These are phyloP conservation scores for Linnemannia elongata DNA, from an alignment of 192 early-diverging fungal genomes.

Conservation along the genomic window DNA sequence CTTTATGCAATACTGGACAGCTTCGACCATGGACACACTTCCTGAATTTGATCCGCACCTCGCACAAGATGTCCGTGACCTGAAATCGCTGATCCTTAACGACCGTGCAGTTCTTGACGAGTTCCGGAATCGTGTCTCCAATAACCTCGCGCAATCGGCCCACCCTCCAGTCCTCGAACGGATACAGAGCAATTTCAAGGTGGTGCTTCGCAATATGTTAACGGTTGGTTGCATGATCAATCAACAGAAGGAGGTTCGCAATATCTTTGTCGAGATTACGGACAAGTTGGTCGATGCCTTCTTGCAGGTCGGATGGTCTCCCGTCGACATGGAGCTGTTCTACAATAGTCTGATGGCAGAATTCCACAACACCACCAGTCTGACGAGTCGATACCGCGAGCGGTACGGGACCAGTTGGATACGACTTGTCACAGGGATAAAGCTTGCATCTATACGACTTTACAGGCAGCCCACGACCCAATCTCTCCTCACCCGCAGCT, in stretches of 20 bases:
- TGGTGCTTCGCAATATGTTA: slow-evolving; percentile 49
- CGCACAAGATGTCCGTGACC: slow-evolving; percentile 49
- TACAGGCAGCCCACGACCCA: slow-evolving; percentile 43
- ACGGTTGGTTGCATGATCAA: slow-evolving; percentile 51
- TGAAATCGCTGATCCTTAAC: slow-evolving; percentile 41
- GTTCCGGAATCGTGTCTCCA: slow-evolving; percentile 48
- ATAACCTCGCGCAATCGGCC: slow-evolving; percentile 31
- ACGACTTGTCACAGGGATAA: slow-evolving; percentile 49
- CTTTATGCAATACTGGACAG: slow-evolving; percentile 55
- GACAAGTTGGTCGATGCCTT: slow-evolving; percentile 55
- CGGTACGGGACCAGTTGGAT: slow-evolving; percentile 50
- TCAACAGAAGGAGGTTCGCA: slow-evolving; percentile 54
- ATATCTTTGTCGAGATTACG: slow-evolving; percentile 44
- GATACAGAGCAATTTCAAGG: slow-evolving; percentile 58
- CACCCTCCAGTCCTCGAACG: slow-evolving; percentile 47
- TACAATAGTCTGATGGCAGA: slow-evolving; percentile 29
- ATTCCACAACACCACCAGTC: slow-evolving; percentile 23
- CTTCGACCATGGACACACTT: slow-evolving; percentile 36
- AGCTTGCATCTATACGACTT: slow-evolving; percentile 52
- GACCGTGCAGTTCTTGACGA: slow-evolving; percentile 46
- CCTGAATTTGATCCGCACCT: slow-evolving; percentile 56
- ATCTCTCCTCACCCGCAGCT: slow-evolving; percentile 47
- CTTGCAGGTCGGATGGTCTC: slow-evolving; percentile 44
- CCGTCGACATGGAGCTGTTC: slow-evolving; percentile 36
- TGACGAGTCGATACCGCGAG: slow-evolving; percentile 46